Percentiles rank a stretch among this genome's conserved stretches.
phyloP scores from a whole-genome alignment of 2,329 filamentous ascomycete species.

The Penicillium sp. region DNA sequence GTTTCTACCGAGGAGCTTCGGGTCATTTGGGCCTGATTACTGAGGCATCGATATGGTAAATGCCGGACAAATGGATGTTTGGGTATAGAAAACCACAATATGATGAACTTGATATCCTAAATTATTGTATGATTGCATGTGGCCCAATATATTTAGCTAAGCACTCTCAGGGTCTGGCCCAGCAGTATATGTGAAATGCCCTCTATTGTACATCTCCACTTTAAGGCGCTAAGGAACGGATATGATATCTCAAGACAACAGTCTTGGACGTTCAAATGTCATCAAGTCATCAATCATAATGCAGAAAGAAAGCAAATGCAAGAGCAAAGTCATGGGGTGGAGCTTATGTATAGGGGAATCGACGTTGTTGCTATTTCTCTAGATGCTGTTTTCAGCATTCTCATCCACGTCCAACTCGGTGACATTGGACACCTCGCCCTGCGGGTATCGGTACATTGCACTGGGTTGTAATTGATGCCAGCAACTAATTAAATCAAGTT shows the following conservation, averaged over 20 bases:
- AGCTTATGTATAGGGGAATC: background rate
- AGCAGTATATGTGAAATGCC: background rate
- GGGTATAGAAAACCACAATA: background rate
- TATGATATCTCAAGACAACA: background rate
- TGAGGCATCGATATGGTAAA: background rate
- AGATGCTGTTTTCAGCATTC: slow-evolving; percentile 1
- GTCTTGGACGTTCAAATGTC: slow-evolving; percentile 5
- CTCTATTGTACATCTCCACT: background rate
- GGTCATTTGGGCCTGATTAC: background rate
- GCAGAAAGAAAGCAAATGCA: background rate
- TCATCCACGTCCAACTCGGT: slow-evolving; percentile 26
- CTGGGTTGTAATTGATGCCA: slow-evolving; percentile 48
- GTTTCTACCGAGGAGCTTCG: slow-evolving; percentile 21
- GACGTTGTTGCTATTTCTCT: background rate
- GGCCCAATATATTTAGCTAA: background rate
- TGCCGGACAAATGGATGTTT: background rate
- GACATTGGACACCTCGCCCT: slow-evolving; percentile 24
- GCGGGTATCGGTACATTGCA: slow-evolving; percentile 30
- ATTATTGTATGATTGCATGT: background rate
- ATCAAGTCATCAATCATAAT: slow-evolving; percentile 21
- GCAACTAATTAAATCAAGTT: slow-evolving; percentile 33
- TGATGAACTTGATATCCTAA: too few relatives aligned
- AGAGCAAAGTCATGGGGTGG: background rate
- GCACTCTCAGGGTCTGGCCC: background rate
- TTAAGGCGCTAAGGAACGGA: background rate